Evolutionary conservation across 2,329 filamentous ascomycete genomes (phyloP), one percentile per base, ranked within the genome.

Genomic region (Sclerotinia trifoliorum): DNA sequence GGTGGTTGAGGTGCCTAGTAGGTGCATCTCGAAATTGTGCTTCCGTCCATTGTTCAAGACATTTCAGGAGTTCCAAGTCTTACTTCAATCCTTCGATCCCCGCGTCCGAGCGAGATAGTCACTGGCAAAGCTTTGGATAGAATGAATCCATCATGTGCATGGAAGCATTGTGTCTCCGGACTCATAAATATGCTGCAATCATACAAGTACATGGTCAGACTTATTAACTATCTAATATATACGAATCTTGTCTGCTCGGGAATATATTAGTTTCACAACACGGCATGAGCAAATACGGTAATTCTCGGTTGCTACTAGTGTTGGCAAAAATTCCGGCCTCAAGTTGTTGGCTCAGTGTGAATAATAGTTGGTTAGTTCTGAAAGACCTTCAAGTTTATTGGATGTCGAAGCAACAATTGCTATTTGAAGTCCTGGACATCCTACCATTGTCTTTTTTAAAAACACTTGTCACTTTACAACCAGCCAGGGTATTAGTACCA

Each of bases 221-320:
- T 2, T n/a, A 3, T 42, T 5, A 35, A 21, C 29, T 0, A 19
- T 7, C 5, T 15, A 15, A 7, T 35, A 42, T 17, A 42, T 17
- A 42, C 17, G 13, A 5, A 17, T 3, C 39, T 42, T 42, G n/a
- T n/a, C n/a, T 11, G 35, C 21, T 35, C 10, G 10, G 1, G 8
- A 0, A n/a, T n/a, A 0, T n/a, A n/a, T 35, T 1, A 35, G n/a
- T 11, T n/a, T 5, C n/a, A 4, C 1, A 6, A 15, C 2, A 2
- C 4, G 13, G 3, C 10, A 6, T 1, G 5, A 13, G 19, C 5
- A 13, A 13, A 56, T n/a, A 1, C 21, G 29, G 21, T 13, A 35
- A 55, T 55, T 2, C 1, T 35, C 7, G 26, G 13, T 2, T 54
- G 11, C 8, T 11, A 55, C 29, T 21, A 5, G 19, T 35, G 19